Evolutionary conservation across 306 rosid genomes (phyloP).

Genomic region (Senna tora): DNA sequence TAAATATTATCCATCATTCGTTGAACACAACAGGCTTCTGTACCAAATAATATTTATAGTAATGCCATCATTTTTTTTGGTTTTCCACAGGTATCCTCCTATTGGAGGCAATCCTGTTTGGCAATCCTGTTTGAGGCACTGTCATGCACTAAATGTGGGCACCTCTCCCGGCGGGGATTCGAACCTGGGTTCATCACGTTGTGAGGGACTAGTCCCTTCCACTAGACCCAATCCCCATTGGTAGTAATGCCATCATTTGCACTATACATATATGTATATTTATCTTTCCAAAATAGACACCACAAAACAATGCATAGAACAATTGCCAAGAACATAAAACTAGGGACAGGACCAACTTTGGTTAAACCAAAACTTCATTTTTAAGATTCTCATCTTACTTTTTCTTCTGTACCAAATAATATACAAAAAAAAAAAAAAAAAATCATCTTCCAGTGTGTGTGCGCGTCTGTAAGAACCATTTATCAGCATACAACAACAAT

Average conservation of each 20-base stretch:
- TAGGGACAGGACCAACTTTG: not conserved
- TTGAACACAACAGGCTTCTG: not conserved
- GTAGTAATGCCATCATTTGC: not conserved
- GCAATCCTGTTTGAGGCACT: too few relatives aligned
- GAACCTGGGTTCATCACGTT: too few relatives aligned
- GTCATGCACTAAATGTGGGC: too few relatives aligned
- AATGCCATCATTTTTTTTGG: not conserved
- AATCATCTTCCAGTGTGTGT: not conserved
- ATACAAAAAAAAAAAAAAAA: not conserved
- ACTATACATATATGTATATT: not conserved
- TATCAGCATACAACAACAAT: too few relatives aligned
- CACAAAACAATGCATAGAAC: slow-evolving; percentile 10
- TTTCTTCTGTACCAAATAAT: slow-evolving; percentile 8
- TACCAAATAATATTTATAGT: too few relatives aligned
- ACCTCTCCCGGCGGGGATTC: too few relatives aligned
- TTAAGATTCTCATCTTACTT: not conserved
- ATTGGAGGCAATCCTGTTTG: too few relatives aligned
- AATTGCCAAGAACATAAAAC: slow-evolving; percentile 1
- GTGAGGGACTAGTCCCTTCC: too few relatives aligned
- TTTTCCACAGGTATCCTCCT: too few relatives aligned
- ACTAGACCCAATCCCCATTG: too few relatives aligned
- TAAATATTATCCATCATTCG: slow-evolving; percentile 19
- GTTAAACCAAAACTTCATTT: slow-evolving; percentile 7
- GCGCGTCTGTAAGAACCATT: not conserved
- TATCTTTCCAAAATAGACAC: slow-evolving; percentile 19